Conservation (phyloP, 441 rosid genomes). For the Kokia cookei region DNA sequence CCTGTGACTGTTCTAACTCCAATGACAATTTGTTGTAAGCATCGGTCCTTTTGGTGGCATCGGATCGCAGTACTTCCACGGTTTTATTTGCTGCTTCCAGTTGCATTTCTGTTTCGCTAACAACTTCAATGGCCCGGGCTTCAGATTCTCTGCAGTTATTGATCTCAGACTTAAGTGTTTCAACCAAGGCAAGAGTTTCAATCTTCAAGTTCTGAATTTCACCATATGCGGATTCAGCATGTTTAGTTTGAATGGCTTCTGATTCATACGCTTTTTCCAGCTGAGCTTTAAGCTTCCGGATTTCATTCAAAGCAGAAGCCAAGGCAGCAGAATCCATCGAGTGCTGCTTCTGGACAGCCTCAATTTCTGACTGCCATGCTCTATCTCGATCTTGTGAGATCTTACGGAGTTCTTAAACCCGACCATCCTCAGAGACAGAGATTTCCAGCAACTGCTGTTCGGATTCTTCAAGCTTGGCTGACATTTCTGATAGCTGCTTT, state of each 20-base stretch:
- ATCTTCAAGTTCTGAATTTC: slow-evolving; percentile 59
- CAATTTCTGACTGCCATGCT: slow-evolving; percentile 94
- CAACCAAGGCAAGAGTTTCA: slow-evolving; percentile 65
- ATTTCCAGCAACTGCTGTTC: slow-evolving; percentile 71
- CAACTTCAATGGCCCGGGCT: slow-evolving; percentile 59
- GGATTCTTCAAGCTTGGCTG: slow-evolving; percentile 52
- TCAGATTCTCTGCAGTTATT: slow-evolving; percentile 68
- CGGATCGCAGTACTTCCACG: slow-evolving; percentile 53
- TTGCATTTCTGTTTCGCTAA: slow-evolving; percentile 49
- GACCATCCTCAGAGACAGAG: slow-evolving; percentile 70
- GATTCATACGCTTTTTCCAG: slow-evolving; percentile 57
- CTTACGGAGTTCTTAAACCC: slow-evolving; percentile 70
- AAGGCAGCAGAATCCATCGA: slow-evolving; percentile 73
- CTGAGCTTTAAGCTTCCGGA: slow-evolving; percentile 79
- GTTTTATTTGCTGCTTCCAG: slow-evolving; percentile 60
- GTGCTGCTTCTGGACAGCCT: slow-evolving; percentile 86
- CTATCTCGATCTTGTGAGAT: slow-evolving; percentile 85
- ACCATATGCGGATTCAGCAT: slow-evolving; percentile 46
- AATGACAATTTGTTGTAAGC: slow-evolving; percentile 40
- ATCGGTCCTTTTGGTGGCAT: slow-evolving; percentile 54
- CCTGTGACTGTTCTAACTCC: slow-evolving; percentile 68
- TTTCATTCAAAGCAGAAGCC: slow-evolving; percentile 78
- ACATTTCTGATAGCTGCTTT: slow-evolving; percentile 42
- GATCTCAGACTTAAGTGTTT: slow-evolving; percentile 50
- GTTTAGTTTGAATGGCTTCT: slow-evolving; percentile 47